phyloP scores from a whole-genome alignment of 257 asterid genomes.

The Echium plantagineum region DNA sequence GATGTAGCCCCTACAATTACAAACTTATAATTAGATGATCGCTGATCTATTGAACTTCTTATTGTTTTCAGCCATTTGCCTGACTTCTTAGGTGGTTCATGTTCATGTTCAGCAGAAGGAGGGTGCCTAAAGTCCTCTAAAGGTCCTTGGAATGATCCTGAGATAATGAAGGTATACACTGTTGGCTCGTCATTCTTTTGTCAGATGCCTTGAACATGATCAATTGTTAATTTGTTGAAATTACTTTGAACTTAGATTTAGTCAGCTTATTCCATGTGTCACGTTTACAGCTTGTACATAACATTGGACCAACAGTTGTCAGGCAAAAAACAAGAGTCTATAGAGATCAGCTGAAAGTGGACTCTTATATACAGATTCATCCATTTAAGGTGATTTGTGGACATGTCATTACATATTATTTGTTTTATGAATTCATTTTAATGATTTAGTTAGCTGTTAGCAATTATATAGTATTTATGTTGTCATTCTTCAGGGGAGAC shows the following conservation, averaged over 20 bases:
- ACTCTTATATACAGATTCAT: slow-evolving; percentile 23
- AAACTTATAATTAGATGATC: slow-evolving; percentile 12
- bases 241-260: background rate
- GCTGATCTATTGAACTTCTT: slow-evolving; percentile 2
- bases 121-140: slow-evolving; percentile 84
- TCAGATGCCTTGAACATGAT: background rate
- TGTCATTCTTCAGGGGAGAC: slow-evolving; percentile 36
- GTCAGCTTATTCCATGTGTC: background rate
- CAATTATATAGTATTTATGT: background rate
- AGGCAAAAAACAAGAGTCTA: slow-evolving; percentile 34
- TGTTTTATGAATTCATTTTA: background rate
- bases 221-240: background rate
- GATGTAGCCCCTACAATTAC: background rate
- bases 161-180: slow-evolving; percentile 61
- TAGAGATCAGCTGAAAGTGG: slow-evolving; percentile 37
- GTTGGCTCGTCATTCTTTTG: too few relatives aligned
- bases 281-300: slow-evolving; percentile 46
- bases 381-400: slow-evolving; percentile 36
- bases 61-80: slow-evolving; percentile 67
- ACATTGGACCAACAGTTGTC: slow-evolving; percentile 35
- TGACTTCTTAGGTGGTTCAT: slow-evolving; percentile 84
- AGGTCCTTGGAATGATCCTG: slow-evolving; percentile 97
- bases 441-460: background rate
- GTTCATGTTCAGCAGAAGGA: slow-evolving; percentile 70
- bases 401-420: background rate